Conservation (phyloP, 2,329 filamentous ascomycete genomes). For the Massarina eburnea region DNA sequence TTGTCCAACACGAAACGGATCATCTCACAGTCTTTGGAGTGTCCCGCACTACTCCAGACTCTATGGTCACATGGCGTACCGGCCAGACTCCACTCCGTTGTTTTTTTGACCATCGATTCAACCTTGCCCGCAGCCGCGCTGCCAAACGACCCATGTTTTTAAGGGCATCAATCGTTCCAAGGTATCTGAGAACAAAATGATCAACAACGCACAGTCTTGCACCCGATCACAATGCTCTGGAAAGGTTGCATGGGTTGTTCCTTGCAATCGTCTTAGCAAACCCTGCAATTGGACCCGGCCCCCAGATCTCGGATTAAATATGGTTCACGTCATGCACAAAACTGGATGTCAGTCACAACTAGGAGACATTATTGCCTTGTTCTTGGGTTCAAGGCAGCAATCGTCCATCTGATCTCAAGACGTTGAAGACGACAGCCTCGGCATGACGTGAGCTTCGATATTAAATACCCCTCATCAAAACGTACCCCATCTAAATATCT, state of each 20-base stretch:
- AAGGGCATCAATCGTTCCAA: neutral
- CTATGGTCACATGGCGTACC: neutral
- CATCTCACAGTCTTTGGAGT: neutral
- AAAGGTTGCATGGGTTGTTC: neutral
- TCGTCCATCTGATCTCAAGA: too few relatives aligned
- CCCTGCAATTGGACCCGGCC: neutral
- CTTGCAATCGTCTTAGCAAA: neutral
- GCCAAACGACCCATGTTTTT: neutral
- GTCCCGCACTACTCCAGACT: neutral
- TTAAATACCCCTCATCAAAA: too few relatives aligned
- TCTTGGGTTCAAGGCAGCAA: neutral
- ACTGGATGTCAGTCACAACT: neutral
- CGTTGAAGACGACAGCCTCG: conserved; percentile 2
- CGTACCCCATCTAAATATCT: too few relatives aligned
- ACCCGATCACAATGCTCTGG: neutral
- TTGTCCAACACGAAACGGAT: neutral
- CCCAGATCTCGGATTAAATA: neutral
- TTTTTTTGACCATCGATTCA: neutral
- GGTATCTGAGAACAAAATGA: neutral
- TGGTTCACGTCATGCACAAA: neutral
- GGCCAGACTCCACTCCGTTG: neutral
- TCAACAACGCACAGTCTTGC: neutral
- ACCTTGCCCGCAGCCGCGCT: neutral
- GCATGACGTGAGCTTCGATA: too few relatives aligned
- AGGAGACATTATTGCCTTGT: too few relatives aligned